A percentile compares a stretch with the other conserved stretches of the same genome.
phyloP scores from a whole-genome alignment of 306 rosid genomes.

The Oemleria cerasiformis region DNA sequence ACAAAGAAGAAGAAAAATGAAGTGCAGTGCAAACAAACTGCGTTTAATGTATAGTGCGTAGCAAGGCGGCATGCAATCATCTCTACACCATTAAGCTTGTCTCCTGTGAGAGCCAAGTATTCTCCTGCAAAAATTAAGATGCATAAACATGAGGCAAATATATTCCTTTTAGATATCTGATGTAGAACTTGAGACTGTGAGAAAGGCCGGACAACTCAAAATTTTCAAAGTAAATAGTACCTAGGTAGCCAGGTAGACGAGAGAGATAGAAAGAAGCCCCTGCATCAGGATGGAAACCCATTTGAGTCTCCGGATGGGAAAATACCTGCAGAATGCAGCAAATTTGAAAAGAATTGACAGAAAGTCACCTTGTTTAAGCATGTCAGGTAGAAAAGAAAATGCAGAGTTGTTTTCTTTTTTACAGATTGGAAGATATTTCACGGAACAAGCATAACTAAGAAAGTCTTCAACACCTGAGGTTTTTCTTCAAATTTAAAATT shows the following conservation, averaged over 20 bases:
- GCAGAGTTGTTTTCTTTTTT: not conserved
- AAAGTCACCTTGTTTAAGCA: not conserved
- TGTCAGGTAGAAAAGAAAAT: not conserved
- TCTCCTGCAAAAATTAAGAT: constrained; percentile 60
- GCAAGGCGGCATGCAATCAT: constrained; percentile 97
- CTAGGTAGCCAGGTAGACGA: constrained; percentile 91
- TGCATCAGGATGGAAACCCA: constrained; percentile 97
- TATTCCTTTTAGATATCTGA: constrained; percentile 6
- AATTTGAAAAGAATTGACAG: not conserved
- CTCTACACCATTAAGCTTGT: constrained; percentile 92
- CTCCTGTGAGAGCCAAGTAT: constrained; percentile 92
- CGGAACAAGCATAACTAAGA: not conserved
- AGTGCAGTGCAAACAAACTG: constrained; percentile 45
- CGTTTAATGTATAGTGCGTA: constrained; percentile 69
- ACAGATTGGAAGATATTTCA: not conserved
- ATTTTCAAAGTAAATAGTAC: constrained; percentile 33
- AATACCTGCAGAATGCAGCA: constrained; percentile 50
- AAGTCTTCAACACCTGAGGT: not conserved
- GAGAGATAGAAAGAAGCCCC: constrained; percentile 95
- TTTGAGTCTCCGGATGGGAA: constrained; percentile 84
- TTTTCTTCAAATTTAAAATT: not conserved
- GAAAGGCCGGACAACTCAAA: not conserved
- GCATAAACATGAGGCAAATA: not conserved
- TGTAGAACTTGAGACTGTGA: not conserved
- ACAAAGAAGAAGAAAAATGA: constrained; percentile 10